Conservation (phyloP, 78 protist genomes). For the Tieghemostelium lacteum region DNA sequence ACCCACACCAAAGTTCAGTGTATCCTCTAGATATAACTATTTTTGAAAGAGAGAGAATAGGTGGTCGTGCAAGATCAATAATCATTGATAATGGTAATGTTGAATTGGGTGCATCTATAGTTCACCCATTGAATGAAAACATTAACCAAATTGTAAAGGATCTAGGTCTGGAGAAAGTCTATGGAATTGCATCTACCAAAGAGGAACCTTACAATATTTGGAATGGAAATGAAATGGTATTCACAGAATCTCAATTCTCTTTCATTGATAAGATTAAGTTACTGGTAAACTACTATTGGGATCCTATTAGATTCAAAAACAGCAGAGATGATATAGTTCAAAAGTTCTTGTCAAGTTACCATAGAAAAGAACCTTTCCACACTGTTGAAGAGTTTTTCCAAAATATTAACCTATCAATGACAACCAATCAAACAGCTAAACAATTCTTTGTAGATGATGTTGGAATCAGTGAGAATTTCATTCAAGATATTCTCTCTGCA, state of each 20-base stretch:
- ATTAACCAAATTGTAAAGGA: conserved; percentile 8
- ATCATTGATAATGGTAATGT: not conserved
- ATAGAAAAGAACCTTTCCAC: conserved; percentile 32
- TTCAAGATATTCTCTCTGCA: not conserved
- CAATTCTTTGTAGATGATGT: not conserved
- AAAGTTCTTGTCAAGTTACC: conserved; percentile 26
- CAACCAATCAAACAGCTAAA: not conserved
- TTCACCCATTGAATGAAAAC: conserved; percentile 41
- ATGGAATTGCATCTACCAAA: too few species aligned
- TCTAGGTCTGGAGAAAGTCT: not conserved
- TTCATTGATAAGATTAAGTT: conserved; percentile 24
- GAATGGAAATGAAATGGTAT: conserved; percentile 36
- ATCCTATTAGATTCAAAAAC: conserved; percentile 29
- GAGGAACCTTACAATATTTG: not conserved
- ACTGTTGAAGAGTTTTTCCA: conserved; percentile 41
- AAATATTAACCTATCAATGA: not conserved
- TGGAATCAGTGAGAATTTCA: not conserved
- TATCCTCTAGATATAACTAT: not conserved
- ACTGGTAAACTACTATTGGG: conserved; percentile 14
- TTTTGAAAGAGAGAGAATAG: conserved; percentile 11
- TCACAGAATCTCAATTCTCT: not conserved
- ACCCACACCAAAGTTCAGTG: not conserved
- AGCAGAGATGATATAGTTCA: conserved; percentile 25
- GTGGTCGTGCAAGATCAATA: conserved; percentile 2
- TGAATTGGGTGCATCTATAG: conserved; percentile 18